Base-by-base conservation (phyloP, 257 asterid species). In the Solanum arcanum region DNA sequence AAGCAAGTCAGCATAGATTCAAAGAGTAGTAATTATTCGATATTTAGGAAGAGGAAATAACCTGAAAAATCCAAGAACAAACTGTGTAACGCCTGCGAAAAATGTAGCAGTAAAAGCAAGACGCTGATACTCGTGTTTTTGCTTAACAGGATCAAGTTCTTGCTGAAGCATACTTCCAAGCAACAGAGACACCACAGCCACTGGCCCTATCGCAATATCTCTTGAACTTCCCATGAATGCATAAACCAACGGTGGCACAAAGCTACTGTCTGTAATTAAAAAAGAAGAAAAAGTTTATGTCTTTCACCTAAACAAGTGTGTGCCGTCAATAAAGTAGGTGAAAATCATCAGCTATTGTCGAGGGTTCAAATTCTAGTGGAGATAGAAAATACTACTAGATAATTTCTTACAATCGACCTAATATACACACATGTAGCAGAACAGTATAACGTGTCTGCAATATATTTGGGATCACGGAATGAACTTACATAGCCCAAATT, bases 201-300 rank as follows among this genome's bases (percentile, higher is more conserved):
- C 98, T 2, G 98, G 98, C 52, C 98, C 98, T 25, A 94, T 94
- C n/a, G 98, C 98, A 12, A 94, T 94, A 86, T 94, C 95, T 88
- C 98, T 91, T 16, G 98, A 95, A 90, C 98, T 95, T 3, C 98
- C 98, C 98, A 95, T 92, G 83, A 89, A 64, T 9, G 98, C 98
- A 73, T 95, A 95, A 20, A 94, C 84, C 91, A 95, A 47, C 1
- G 98, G 98, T 7, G 98, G 98, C 81, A 94, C 98, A 80, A 95
- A 95, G 82, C 98, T 95, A 81, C 92, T 91, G 46, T 94, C 98
- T 95, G 92, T 89, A 89, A 47, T 70, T 35, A 42, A 42, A n/a
- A 70, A 84, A 33, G 44, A 87, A 62, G 8, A 44, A 20, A 72
- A 21, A 18, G 39, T 3, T 13, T 13, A 8, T 66, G 29, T 12